Conservation (phyloP, 345 rosid species). For the rapeseed (Brassica napus) region DNA sequence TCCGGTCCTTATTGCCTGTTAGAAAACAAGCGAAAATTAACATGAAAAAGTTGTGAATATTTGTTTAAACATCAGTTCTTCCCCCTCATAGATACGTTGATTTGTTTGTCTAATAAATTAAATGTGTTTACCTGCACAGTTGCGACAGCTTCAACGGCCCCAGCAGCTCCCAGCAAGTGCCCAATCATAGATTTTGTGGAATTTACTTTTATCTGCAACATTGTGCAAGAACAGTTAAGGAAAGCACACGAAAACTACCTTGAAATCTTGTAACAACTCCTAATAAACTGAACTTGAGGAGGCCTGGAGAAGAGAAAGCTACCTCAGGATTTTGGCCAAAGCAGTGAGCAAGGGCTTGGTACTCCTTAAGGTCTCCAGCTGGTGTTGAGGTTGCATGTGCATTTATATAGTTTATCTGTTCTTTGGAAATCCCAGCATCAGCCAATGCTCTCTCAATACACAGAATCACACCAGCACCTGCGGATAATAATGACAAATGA, state of each 20-base stretch:
- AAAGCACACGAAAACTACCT: slow-evolving; percentile 2
- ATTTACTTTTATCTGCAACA: slow-evolving; percentile 69
- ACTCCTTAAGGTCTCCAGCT: slow-evolving; percentile 88
- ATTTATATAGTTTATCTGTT: slow-evolving; percentile 80
- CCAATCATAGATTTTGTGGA: slow-evolving; percentile 97
- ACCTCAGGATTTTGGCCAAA: slow-evolving; percentile 86
- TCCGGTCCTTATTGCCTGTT: slow-evolving; percentile 87
- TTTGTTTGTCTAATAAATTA: not conserved
- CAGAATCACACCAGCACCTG: slow-evolving; percentile 79
- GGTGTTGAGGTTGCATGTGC: slow-evolving; percentile 97
- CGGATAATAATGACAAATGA: not conserved
- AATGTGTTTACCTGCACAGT: slow-evolving; percentile 64
- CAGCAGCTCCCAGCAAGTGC: slow-evolving; percentile 91
- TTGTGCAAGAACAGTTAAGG: slow-evolving; percentile 21
- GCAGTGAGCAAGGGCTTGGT: slow-evolving; percentile 68
- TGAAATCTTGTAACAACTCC: slow-evolving; percentile 5
- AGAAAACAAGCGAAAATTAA: slow-evolving; percentile 16
- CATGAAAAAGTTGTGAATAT: not conserved
- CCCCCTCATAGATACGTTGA: not conserved
- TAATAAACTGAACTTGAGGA: not conserved
- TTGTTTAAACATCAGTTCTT: not conserved
- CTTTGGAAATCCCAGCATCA: slow-evolving; percentile 65
- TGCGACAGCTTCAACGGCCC: slow-evolving; percentile 91
- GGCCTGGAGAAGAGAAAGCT: slow-evolving; percentile 12
- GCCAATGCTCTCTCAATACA: slow-evolving; percentile 90